Evolutionary conservation across 2,329 filamentous ascomycete species (phyloP), one percentile per base, ranked within the genome.

Genomic region (Sphaceloma murrayae): DNA sequence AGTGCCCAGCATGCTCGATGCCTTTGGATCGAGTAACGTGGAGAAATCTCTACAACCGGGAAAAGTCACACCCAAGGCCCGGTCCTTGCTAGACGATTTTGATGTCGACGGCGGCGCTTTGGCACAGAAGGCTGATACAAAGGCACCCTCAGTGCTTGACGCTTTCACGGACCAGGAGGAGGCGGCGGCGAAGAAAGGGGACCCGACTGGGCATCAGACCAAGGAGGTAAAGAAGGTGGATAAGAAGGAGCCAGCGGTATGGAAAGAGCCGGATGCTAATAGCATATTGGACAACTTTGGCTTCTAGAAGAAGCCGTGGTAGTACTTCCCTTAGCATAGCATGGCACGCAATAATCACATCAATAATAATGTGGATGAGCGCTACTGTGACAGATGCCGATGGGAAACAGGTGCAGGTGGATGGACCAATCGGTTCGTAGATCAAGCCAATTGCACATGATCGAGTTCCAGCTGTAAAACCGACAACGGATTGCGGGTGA

Each of bases 211-310:
- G n/a, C n/a, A n/a, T n/a, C n/a, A n/a, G n/a, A n/a, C n/a, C n/a
- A 11, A 27, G 24, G 24, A 27, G 24, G 7, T 11, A 27, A 11
- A 27, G 24, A 27, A 27, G 24, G 7, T 7, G 24, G 24, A 11
- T 6, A 27, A 27, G 24, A 52, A 54, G 29, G 47, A 80, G 55
- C 78, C 86, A 1, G 86, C 82, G 14, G 78, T 81, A 50, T 96
- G 96, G 60, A 74, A 93, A 54, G 91, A 98, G 62, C 91, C 91
- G n/a, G 87, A 94, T 65, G 75, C 84, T 19, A 85, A 77, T 59
- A 89, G 85, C 48, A 65, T 98, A 57, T 69, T 96, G 54, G 89
- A 96, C 68, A 88, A 77, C 60, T 96, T 96, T 72, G 89, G 89
- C 1, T 91, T 96, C 59, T 96, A 63, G 62, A n/a, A 22, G 26